These are phyloP conservation scores for Penicillium antarcticum DNA, from an alignment of 495 filamentous ascomycete species.

Conservation along the genomic window DNA sequence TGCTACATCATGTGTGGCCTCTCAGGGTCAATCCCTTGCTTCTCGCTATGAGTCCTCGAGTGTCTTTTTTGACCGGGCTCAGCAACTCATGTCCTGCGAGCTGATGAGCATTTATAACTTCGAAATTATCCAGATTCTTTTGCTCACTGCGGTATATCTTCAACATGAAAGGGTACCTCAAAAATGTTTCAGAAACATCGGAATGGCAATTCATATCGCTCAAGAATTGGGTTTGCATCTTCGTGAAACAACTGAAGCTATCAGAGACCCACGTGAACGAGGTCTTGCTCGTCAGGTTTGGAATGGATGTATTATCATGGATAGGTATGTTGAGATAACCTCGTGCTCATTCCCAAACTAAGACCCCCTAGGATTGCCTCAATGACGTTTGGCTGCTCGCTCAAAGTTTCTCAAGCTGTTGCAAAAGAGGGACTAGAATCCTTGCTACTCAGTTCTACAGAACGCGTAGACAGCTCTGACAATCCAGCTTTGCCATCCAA, in stretches of 20 bases:
- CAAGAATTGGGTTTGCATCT: slow-evolving; percentile 72
- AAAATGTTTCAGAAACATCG: slow-evolving; percentile 30
- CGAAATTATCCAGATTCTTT: slow-evolving; percentile 17
- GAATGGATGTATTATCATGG: slow-evolving; percentile 23
- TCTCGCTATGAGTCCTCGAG: slow-evolving; percentile 10
- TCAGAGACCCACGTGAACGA: slow-evolving; percentile 8
- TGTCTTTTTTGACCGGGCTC: slow-evolving; percentile 5
- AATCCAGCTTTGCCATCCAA: slow-evolving; percentile 5
- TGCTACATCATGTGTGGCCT: slow-evolving; percentile 14
- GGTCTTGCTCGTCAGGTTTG: slow-evolving; percentile 18
- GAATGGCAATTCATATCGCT: slow-evolving; percentile 51
- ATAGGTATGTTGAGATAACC: slow-evolving; percentile 7
- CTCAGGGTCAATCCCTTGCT: slow-evolving; percentile 8
- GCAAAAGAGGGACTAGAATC: slow-evolving; percentile 8
- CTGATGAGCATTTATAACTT: slow-evolving; percentile 13
- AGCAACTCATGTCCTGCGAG: slow-evolving; percentile 15
- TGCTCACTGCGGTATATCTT: slow-evolving; percentile 22
- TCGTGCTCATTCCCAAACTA: not conserved
- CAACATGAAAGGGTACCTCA: slow-evolving; percentile 16
- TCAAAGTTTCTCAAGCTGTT: slow-evolving; percentile 10
- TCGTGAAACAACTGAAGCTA: slow-evolving; percentile 13
- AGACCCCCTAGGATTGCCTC: slow-evolving; percentile 1
- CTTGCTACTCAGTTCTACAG: not conserved
- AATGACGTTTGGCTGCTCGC: slow-evolving; percentile 12
- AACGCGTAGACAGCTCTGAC: not conserved